phyloP scores from a whole-genome alignment of 257 asterid genomes.

The Forsythia suspensa region DNA sequence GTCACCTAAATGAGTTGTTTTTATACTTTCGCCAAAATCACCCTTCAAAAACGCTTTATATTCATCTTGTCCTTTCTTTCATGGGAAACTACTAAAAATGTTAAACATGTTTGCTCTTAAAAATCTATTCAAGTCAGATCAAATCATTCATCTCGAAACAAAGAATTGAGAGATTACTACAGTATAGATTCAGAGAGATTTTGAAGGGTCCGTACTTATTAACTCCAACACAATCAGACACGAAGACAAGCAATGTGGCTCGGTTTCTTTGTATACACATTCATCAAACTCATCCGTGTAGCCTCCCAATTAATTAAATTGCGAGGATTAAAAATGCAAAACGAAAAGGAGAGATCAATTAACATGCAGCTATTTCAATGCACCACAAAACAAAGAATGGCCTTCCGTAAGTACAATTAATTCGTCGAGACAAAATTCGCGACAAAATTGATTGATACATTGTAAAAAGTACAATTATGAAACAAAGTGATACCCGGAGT shows the following conservation, averaged over 20 bases:
- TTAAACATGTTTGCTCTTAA: too few species aligned
- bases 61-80: neutral
- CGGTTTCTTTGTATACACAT: neutral
- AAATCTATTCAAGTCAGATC: neutral
- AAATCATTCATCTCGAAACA: neutral
- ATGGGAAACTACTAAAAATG: neutral
- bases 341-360: too few species aligned
- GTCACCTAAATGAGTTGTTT: too few species aligned
- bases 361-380: neutral
- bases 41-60: too few species aligned
- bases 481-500: slow-evolving; percentile 32
- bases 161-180: neutral
- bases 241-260: neutral
- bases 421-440: neutral
- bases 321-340: neutral
- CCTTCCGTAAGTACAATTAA: neutral
- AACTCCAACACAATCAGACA: neutral
- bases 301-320: neutral
- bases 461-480: slow-evolving; percentile 23
- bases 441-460: slow-evolving; percentile 12
- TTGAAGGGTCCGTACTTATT: neutral
- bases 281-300: neutral
- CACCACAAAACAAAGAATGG: neutral
- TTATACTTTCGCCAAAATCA: too few species aligned
- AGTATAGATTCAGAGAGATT: neutral